Percentiles rank a stretch among this genome's conserved stretches.
Conservation (phyloP, 495 filamentous ascomycete genomes). For the Penicillium roqueforti region DNA sequence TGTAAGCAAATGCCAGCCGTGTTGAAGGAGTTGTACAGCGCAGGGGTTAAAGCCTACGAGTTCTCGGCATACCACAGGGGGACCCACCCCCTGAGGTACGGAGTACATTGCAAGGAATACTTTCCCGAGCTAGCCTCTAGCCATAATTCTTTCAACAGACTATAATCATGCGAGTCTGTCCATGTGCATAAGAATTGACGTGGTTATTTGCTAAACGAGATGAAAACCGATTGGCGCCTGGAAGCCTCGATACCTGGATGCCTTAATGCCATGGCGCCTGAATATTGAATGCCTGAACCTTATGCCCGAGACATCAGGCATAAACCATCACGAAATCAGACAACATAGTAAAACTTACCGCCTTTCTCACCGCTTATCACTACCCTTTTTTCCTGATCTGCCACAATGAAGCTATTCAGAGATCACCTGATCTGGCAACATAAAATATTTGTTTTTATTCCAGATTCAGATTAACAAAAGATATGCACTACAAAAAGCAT, state of each 20-base stretch:
- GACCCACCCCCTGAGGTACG: background rate
- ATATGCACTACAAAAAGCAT: background rate
- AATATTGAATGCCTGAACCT: no score
- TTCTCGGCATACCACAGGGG: background rate
- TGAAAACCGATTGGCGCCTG: background rate
- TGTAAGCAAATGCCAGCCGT: background rate
- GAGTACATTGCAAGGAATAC: background rate
- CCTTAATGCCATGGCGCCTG: background rate
- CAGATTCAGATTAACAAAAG: background rate
- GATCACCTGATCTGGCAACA: no score
- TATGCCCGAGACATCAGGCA: background rate
- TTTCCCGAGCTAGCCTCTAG: background rate
- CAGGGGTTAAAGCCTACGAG: background rate
- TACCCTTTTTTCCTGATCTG: no score
- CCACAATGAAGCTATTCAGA: no score
- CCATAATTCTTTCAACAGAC: background rate
- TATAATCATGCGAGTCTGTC: background rate
- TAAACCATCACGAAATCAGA: background rate
- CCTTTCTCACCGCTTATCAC: no score
- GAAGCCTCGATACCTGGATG: background rate
- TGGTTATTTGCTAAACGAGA: background rate
- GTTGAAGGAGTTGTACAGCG: background rate
- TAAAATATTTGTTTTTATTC: background rate
- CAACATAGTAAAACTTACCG: no score
- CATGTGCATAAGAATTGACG: background rate